Evolutionary conservation across 2,329 filamentous ascomycete species (phyloP).

Genomic region (Aspergillus melleus): DNA sequence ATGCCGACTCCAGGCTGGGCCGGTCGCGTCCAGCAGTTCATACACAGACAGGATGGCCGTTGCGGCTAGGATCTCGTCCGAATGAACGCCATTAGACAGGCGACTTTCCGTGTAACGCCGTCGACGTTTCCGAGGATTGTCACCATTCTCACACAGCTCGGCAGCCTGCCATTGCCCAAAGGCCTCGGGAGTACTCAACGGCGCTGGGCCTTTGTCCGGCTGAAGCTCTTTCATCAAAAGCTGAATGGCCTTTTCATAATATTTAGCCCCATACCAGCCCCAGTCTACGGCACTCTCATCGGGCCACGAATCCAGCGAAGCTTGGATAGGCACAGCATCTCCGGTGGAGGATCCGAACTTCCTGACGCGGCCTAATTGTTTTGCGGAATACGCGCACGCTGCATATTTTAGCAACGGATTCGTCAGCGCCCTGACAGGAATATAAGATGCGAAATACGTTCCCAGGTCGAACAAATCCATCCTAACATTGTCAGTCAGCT

Average conservation of each 20-base stretch:
- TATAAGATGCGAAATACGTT: constrained; percentile 60
- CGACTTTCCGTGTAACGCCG: constrained; percentile 46
- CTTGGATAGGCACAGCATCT: constrained; percentile 47
- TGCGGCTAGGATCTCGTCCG: constrained; percentile 63
- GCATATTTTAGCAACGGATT: constrained; percentile 53
- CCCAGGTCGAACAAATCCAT: constrained; percentile 51
- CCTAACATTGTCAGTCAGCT: constrained; percentile 28
- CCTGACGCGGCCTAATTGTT: constrained; percentile 58
- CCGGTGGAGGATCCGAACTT: constrained; percentile 53
- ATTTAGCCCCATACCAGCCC: constrained; percentile 62
- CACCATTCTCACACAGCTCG: constrained; percentile 33
- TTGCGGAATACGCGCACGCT: constrained; percentile 62
- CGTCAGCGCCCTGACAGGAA: constrained; percentile 57
- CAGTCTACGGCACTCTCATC: constrained; percentile 54
- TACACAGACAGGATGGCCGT: constrained; percentile 68
- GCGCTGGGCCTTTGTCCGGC: constrained; percentile 37
- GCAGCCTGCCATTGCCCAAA: constrained; percentile 38
- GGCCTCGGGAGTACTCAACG: constrained; percentile 35
- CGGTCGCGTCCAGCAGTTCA: constrained; percentile 66
- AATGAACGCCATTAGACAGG: constrained; percentile 39
- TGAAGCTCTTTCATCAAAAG: constrained; percentile 51
- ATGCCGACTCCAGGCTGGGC: constrained; percentile 63
- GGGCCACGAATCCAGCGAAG: constrained; percentile 56
- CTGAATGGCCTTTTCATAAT: constrained; percentile 64
- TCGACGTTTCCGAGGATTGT: constrained; percentile 47